Evolutionary conservation across 2,329 filamentous ascomycete genomes (phyloP).

Genomic region (Colletotrichum orbiculare): DNA sequence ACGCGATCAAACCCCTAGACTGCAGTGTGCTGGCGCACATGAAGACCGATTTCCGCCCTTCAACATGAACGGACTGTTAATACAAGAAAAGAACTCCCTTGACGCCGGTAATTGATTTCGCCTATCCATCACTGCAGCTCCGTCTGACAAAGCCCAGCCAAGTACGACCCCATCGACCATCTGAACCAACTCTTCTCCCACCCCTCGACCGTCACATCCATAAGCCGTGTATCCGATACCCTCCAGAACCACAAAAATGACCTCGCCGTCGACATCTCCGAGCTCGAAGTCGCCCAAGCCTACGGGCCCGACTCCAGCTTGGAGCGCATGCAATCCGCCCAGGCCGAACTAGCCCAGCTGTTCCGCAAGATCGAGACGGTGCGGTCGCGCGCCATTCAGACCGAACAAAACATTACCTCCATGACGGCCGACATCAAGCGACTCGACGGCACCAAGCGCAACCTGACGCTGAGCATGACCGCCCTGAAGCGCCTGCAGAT

Average conservation of each 20-base stretch:
- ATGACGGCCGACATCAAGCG: slow-evolving; percentile 99
- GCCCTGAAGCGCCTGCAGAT: slow-evolving; percentile 97
- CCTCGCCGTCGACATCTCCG: slow-evolving; percentile 80
- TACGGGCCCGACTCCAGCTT: slow-evolving; percentile 89
- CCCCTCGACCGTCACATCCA: slow-evolving; percentile 83
- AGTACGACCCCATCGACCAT: slow-evolving; percentile 94
- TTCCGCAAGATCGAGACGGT: slow-evolving; percentile 97
- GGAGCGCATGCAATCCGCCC: slow-evolving; percentile 89
- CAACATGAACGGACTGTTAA: slow-evolving; percentile 53
- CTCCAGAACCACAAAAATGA: slow-evolving; percentile 83
- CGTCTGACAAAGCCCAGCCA: slow-evolving; percentile 55
- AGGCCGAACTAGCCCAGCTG: slow-evolving; percentile 87
- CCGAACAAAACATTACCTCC: slow-evolving; percentile 94
- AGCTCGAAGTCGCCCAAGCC: slow-evolving; percentile 81
- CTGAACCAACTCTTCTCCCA: slow-evolving; percentile 94
- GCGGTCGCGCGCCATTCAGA: slow-evolving; percentile 87
- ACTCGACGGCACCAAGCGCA: slow-evolving; percentile 94
- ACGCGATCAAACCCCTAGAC: not conserved
- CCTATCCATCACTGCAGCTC: slow-evolving; percentile 20
- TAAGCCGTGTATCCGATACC: slow-evolving; percentile 77
- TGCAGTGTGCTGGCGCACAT: not conserved
- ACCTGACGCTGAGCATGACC: slow-evolving; percentile 97
- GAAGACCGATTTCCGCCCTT: not conserved
- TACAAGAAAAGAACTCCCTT: slow-evolving; percentile 51
- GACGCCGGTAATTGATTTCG: slow-evolving; percentile 54